Evolutionary conservation across 805 yeast genomes (phyloP), one percentile per base, ranked within the genome.

Genomic region (Dipodascopsis uninucleata): DNA sequence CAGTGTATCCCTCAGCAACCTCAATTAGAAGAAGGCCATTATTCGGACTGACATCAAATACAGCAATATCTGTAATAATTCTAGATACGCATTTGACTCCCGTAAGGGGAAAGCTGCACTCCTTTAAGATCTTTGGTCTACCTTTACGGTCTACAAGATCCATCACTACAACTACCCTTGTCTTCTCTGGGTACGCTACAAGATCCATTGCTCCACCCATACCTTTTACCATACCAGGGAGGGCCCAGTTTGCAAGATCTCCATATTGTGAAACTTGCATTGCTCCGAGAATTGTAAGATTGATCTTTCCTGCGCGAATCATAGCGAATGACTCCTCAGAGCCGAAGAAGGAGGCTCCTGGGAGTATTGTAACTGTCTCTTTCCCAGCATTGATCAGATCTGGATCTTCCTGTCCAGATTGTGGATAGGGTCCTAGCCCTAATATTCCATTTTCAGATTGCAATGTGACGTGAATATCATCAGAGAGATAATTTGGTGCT

Each of bases 171-270:
- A 74, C 71, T 12, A 73, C 76, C 43, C 61, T 61, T 4, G 77
- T 73, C 26, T 64, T 57, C 21, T 60, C 59, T 12, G 76, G 75
- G 52, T 71, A 70, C 3, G 74, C 67, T 3, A 71, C 76, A 18
- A 73, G 65, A 54, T 72, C 77, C 77, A 73, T 74, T 21, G 77
- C 77, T 16, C 77, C 77, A 21, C 77, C 77, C 72, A 72, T 74
- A 18, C 77, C 77, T 57, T 70, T 71, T 36, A 73, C 67, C 47
- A 67, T 62, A 5, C 77, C 76, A 1, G 78, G 77, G 4, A 72
- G 61, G 25, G 71, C 74, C 76, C 77, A 73, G 57, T 73, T 73
- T 31, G 78, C 77, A 28, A 73, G 63, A 47, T 73, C 77, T 32
- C 77, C 77, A 35, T 49, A 59, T 33, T 63, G 61, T 2, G 75